phyloP scores from a whole-genome alignment of 192 early-diverging fungal genomes.

The Gryganskiella cystojenkinii region DNA sequence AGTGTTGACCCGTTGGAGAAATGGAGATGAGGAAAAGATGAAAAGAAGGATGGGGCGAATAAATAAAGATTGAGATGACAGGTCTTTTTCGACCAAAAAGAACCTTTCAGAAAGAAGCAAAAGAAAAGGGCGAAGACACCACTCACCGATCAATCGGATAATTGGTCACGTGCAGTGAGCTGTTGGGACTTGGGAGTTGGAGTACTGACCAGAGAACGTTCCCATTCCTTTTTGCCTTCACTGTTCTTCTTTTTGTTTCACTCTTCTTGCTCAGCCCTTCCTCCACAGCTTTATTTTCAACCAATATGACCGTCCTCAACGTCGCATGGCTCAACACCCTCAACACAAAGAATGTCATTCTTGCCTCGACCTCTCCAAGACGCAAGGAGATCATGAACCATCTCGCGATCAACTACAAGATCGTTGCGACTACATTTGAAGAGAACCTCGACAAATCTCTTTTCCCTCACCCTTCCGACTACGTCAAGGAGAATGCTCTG shows the following conservation, averaged over 20 bases:
- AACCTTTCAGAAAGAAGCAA: neutral
- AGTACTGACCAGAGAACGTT: no score
- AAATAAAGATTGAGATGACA: constrained; percentile 1
- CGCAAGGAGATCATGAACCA: constrained; percentile 76
- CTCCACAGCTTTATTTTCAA: neutral
- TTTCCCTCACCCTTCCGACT: constrained; percentile 66
- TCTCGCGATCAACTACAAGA: constrained; percentile 68
- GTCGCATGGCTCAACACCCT: constrained; percentile 48
- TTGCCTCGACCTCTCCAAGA: constrained; percentile 86
- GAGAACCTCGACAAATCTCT: constrained; percentile 81
- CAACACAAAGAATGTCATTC: constrained; percentile 65
- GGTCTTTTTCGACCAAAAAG: neutral
- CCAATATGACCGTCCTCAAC: constrained; percentile 33
- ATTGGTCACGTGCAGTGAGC: no score
- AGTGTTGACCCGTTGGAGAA: neutral
- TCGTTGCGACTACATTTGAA: constrained; percentile 78
- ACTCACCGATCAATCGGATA: neutral
- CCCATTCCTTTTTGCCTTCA: neutral
- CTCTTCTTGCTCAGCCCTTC: neutral
- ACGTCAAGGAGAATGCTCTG: constrained; percentile 77
- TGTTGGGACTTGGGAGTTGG: no score
- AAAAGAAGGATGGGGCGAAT: neutral
- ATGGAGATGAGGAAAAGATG: no score
- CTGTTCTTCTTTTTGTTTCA: neutral
- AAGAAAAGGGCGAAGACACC: neutral